Percentiles rank a stretch among this genome's conserved stretches.
Evolutionary conservation across 805 yeast species (phyloP).

Genomic region (Candida fluviatilis): DNA sequence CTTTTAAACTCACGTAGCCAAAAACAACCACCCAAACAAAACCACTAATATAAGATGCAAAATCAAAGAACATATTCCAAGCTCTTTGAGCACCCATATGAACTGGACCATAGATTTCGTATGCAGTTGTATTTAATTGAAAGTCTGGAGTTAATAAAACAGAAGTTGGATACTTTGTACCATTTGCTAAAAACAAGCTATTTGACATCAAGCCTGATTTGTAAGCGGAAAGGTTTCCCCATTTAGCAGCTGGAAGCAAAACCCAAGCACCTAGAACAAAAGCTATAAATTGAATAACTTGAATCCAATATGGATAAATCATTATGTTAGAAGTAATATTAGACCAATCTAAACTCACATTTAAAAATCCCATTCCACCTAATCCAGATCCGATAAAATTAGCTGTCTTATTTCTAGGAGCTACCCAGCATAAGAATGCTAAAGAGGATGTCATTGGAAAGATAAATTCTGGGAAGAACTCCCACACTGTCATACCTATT

Average conservation of each 20-base stretch:
- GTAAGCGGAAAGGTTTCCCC: slow-evolving; percentile 27
- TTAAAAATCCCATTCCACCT: slow-evolving; percentile 45
- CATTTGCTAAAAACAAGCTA: slow-evolving; percentile 28
- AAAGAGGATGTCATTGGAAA: slow-evolving; percentile 45
- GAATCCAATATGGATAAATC: slow-evolving; percentile 47
- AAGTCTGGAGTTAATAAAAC: slow-evolving; percentile 34
- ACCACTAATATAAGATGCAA: slow-evolving; percentile 44
- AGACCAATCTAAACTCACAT: slow-evolving; percentile 45
- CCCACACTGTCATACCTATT: slow-evolving; percentile 35
- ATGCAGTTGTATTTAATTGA: slow-evolving; percentile 39
- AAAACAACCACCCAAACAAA: slow-evolving; percentile 36
- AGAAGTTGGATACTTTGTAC: slow-evolving; percentile 35
- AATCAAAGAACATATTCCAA: slow-evolving; percentile 46
- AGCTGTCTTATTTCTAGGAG: slow-evolving; percentile 32
- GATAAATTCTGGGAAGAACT: slow-evolving; percentile 41
- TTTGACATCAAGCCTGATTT: slow-evolving; percentile 44
- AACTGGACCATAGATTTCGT: slow-evolving; percentile 37
- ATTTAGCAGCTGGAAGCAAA: slow-evolving; percentile 41
- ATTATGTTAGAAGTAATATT: slow-evolving; percentile 44
- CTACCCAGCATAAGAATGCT: slow-evolving; percentile 43
- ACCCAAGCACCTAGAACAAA: slow-evolving; percentile 44
- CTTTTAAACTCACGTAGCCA: slow-evolving; percentile 19
- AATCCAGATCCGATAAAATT: slow-evolving; percentile 45
- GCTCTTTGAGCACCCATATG: slow-evolving; percentile 42
- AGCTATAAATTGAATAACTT: slow-evolving; percentile 39